Evolutionary conservation across 75 land plant species (phyloP).

Genomic region (Adiantum capillusveneris): DNA sequence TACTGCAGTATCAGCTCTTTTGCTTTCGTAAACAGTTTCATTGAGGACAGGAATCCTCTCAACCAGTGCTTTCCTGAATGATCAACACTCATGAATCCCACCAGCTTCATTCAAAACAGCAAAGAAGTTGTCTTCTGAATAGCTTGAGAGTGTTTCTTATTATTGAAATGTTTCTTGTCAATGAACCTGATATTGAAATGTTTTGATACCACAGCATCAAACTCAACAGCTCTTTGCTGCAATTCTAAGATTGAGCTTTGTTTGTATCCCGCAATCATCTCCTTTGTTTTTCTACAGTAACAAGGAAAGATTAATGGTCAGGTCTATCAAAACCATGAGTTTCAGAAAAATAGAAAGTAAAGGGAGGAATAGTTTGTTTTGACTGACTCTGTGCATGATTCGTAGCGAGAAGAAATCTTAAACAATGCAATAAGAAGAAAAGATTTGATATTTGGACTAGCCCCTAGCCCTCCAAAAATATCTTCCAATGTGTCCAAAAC

Average conservation of each 20-base stretch:
- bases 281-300: constrained; percentile 54
- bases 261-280: constrained; percentile 46
- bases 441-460: constrained; percentile 54
- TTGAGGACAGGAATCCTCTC: constrained; percentile 95
- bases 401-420: constrained; percentile 90
- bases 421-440: constrained; percentile 73
- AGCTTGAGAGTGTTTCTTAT: too few relatives aligned
- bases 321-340: neutral
- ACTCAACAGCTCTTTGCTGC: constrained; percentile 94
- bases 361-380: neutral
- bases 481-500: constrained; percentile 74
- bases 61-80: constrained; percentile 61
- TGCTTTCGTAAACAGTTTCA: constrained; percentile 59
- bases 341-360: neutral
- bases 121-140: too few relatives aligned
- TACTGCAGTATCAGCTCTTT: constrained; percentile 46
- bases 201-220: constrained; percentile 65
- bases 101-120: too few relatives aligned
- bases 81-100: too few relatives aligned
- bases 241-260: constrained; percentile 71
- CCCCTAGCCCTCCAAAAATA: constrained; percentile 39
- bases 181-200: constrained; percentile 75
- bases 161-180: too few relatives aligned
- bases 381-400: constrained; percentile 74
- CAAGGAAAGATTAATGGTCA: neutral